Evolutionary conservation across 1,284 basidiomycete genomes (phyloP).

Genomic region (Tylopilus sp.): DNA sequence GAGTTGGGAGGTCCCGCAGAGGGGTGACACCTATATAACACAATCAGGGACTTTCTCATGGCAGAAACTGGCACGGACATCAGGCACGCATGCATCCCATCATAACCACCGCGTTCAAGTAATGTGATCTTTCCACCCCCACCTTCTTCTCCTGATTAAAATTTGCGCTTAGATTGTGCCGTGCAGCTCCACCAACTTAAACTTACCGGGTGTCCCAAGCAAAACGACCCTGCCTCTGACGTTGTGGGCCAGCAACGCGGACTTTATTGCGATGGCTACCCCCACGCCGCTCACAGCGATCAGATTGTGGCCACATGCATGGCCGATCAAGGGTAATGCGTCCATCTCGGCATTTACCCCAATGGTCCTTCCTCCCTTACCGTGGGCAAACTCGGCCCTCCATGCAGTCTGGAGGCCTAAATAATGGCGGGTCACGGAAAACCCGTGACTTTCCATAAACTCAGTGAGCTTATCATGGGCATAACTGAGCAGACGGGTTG

Average conservation of each 20-base stretch:
- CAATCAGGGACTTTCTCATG: slow-evolving; percentile 15
- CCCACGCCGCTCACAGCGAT: slow-evolving; percentile 80
- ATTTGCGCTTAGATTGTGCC: slow-evolving; percentile 9
- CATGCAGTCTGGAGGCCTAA: slow-evolving; percentile 72
- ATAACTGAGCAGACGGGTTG: slow-evolving; percentile 36
- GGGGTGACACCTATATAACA: slow-evolving; percentile 57
- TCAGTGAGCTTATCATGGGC: slow-evolving; percentile 54
- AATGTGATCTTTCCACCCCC: slow-evolving; percentile 75
- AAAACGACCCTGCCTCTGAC: slow-evolving; percentile 71
- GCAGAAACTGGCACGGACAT: slow-evolving; percentile 46
- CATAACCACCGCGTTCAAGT: slow-evolving; percentile 67
- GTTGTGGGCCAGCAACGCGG: slow-evolving; percentile 58
- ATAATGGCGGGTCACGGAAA: slow-evolving; percentile 57
- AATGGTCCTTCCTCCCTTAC: slow-evolving; percentile 56
- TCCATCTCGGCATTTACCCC: slow-evolving; percentile 72
- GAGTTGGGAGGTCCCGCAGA: slow-evolving; percentile 45
- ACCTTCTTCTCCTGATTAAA: slow-evolving; percentile 62
- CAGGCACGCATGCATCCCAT: slow-evolving; percentile 71
- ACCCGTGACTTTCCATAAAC: slow-evolving; percentile 58
- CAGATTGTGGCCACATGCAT: slow-evolving; percentile 84
- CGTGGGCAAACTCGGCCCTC: slow-evolving; percentile 62
- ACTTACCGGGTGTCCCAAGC: slow-evolving; percentile 76
- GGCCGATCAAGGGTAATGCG: slow-evolving; percentile 58
- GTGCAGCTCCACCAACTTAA: slow-evolving; percentile 2
- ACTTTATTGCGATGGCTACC: slow-evolving; percentile 66